Percentiles rank a stretch among this genome's conserved stretches.
These are phyloP conservation scores for Melastoma candidum DNA, from an alignment of 441 rosid species.

Conservation along the genomic window DNA sequence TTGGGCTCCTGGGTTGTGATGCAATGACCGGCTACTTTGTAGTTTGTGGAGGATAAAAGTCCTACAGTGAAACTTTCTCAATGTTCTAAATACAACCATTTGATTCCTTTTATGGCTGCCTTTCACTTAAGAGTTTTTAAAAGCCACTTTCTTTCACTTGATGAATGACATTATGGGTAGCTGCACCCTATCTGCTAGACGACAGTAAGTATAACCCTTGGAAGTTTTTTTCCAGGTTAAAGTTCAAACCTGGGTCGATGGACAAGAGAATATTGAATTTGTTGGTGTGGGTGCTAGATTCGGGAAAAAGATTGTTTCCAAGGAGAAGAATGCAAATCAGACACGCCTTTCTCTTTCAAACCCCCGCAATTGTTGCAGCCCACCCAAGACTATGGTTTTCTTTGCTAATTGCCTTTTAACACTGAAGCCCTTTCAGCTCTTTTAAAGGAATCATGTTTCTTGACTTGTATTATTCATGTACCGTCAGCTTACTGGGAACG, in stretches of 20 bases:
- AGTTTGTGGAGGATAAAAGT: no score
- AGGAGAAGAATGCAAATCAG: constrained; percentile 89
- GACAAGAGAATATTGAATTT: constrained; percentile 74
- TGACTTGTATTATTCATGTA: constrained; percentile 6
- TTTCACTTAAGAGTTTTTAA: no score
- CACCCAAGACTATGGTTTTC: constrained; percentile 59
- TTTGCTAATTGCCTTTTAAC: not conserved
- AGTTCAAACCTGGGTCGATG: constrained; percentile 92
- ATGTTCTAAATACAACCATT: no score
- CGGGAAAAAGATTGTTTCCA: constrained; percentile 69
- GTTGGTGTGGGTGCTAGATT: constrained; percentile 98
- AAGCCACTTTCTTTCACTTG: constrained; percentile 2
- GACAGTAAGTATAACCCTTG: no score
- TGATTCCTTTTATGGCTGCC: no score
- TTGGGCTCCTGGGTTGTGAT: no score
- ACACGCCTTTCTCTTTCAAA: constrained; percentile 61
- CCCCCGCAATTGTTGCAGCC: constrained; percentile 76
- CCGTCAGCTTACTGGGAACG: constrained; percentile 63
- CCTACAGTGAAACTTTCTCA: no score
- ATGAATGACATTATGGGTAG: not conserved
- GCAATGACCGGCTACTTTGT: no score
- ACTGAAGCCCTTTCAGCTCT: constrained; percentile 1
- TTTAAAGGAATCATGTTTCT: no score
- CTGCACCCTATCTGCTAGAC: not conserved
- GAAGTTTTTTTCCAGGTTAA: constrained; percentile 47